phyloP scores from a whole-genome alignment of 805 yeast genomes.

The Candida nemodendra region DNA sequence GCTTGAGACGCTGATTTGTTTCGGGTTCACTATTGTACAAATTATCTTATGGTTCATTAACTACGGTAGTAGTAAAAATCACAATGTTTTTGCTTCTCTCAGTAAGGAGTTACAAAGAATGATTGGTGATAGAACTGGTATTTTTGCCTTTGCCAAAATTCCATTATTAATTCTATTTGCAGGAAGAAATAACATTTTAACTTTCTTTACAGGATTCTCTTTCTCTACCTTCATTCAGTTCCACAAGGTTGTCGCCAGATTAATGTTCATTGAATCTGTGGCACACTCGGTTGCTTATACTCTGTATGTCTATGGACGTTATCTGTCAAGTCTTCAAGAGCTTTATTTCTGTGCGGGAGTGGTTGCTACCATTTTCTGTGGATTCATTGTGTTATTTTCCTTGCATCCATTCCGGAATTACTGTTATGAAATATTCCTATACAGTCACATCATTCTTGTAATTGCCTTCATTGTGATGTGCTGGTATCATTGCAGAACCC shows the following conservation, averaged over 20 bases:
- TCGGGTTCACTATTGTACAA: slow-evolving; percentile 27
- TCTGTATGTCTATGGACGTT: slow-evolving; percentile 6
- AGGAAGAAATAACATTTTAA: slow-evolving; percentile 46
- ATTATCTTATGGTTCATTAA: slow-evolving; percentile 21
- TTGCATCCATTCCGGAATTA: slow-evolving; percentile 48
- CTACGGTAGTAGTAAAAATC: slow-evolving; percentile 13
- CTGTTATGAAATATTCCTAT: slow-evolving; percentile 59
- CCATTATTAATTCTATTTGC: slow-evolving; percentile 47
- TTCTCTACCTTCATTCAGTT: slow-evolving; percentile 46
- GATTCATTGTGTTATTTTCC: slow-evolving; percentile 48
- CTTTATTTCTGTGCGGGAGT: slow-evolving; percentile 33
- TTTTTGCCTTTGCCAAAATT: slow-evolving; percentile 37
- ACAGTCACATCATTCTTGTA: slow-evolving; percentile 58
- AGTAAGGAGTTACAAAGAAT: slow-evolving; percentile 33
- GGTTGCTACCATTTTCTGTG: slow-evolving; percentile 41
- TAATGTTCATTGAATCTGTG: slow-evolving; percentile 38
- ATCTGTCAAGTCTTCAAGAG: slow-evolving; percentile 8
- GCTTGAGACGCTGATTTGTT: slow-evolving; percentile 30
- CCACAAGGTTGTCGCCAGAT: slow-evolving; percentile 68
- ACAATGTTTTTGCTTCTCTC: slow-evolving; percentile 30
- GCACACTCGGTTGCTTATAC: slow-evolving; percentile 41
- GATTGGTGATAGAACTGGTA: slow-evolving; percentile 38
- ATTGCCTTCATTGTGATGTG: slow-evolving; percentile 50
- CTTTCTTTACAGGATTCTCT: slow-evolving; percentile 43
- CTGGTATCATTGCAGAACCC: slow-evolving; percentile 53